Conservation (phyloP, 2,329 filamentous ascomycete genomes). For the Aspergillus arachidicola region DNA sequence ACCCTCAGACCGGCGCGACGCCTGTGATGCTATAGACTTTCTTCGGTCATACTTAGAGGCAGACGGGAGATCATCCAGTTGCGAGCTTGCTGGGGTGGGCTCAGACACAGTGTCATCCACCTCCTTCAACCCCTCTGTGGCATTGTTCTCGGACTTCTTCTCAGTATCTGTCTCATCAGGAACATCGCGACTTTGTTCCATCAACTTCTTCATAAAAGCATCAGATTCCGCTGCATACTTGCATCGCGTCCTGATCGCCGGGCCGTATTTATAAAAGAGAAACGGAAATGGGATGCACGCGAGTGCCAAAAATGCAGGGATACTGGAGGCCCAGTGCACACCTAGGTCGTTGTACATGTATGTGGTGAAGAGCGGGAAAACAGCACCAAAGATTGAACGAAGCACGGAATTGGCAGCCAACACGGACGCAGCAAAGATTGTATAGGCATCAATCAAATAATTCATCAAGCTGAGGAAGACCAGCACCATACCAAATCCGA, state of each 20-base stretch:
- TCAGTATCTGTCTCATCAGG: neutral
- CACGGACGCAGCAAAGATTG: slow-evolving; percentile 19
- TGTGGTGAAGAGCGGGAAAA: slow-evolving; percentile 44
- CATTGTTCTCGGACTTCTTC: neutral
- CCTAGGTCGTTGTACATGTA: slow-evolving; percentile 42
- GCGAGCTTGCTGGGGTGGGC: neutral
- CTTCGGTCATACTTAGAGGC: slow-evolving; percentile 2
- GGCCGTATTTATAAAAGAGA: slow-evolving; percentile 25
- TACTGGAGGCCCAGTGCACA: slow-evolving; percentile 46
- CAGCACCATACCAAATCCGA: slow-evolving; percentile 25
- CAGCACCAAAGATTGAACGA: slow-evolving; percentile 42
- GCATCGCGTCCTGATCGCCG: slow-evolving; percentile 15
- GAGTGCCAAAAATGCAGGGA: slow-evolving; percentile 24
- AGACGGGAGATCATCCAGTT: slow-evolving; percentile 7
- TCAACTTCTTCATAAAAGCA: slow-evolving; percentile 13
- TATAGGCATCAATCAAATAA: slow-evolving; percentile 23
- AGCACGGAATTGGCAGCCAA: slow-evolving; percentile 18
- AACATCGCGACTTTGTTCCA: slow-evolving; percentile 9
- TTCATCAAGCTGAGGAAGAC: slow-evolving; percentile 21
- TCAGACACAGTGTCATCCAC: neutral
- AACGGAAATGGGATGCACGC: slow-evolving; percentile 36
- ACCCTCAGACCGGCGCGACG: slow-evolving; percentile 1
- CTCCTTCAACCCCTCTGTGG: neutral
- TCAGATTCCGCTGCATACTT: slow-evolving; percentile 18
- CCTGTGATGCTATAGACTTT: slow-evolving; percentile 8